phyloP scores from a whole-genome alignment of 805 yeast genomes.

The Saccharomycopsis microspora region DNA sequence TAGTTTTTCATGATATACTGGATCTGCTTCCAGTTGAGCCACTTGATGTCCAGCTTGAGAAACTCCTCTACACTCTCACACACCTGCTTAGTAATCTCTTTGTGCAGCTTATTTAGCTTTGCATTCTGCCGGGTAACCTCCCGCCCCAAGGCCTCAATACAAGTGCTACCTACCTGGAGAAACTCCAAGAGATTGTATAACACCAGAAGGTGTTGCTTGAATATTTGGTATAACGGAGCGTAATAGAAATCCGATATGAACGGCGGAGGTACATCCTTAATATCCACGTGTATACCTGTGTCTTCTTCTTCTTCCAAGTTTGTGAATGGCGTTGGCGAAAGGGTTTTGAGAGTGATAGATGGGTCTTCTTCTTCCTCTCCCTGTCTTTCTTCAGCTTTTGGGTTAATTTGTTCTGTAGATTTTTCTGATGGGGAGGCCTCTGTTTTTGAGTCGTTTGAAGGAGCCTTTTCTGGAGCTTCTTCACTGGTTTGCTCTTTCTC shows the following conservation, averaged over 20 bases:
- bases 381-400: not conserved
- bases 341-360: not conserved
- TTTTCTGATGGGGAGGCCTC: not conserved
- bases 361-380: not conserved
- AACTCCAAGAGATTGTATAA: conserved; percentile 15
- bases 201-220: conserved; percentile 7
- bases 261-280: not conserved
- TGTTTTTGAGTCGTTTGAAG: not conserved
- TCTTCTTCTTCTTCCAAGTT: not conserved
- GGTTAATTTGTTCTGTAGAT: not conserved
- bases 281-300: conserved; percentile 1
- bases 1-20: conserved; percentile 63
- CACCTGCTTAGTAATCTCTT: conserved; percentile 19
- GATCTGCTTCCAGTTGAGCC: conserved; percentile 60
- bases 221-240: conserved; percentile 6
- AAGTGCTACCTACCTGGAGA: conserved; percentile 15
- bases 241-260: conserved; percentile 14
- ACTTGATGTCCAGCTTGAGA: conserved; percentile 40
- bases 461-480: not conserved
- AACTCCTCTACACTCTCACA: conserved; percentile 5
- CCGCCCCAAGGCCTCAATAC: not conserved
- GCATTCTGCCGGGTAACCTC: not conserved
- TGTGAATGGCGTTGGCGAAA: not conserved
- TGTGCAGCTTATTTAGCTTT: not conserved
- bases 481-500: not conserved